Evolutionary conservation across 148 eudicot species (phyloP).

Genomic region (Camellia lanceoleosa): DNA sequence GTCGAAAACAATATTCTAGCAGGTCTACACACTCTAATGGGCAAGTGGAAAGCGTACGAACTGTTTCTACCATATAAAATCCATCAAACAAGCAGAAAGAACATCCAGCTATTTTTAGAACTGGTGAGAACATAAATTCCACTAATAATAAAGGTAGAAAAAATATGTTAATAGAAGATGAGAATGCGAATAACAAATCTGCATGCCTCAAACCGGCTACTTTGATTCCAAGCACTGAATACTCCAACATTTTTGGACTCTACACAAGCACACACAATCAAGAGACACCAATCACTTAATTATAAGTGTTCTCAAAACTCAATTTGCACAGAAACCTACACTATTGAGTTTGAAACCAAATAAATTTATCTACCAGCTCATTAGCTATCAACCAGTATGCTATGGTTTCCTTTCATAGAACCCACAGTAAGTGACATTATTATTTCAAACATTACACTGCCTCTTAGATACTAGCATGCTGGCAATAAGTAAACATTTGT

Average conservation of each 20-base stretch:
- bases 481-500: background rate
- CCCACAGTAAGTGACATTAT: background rate
- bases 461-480: conserved; percentile 4
- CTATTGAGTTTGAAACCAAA: background rate
- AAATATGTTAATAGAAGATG: too few species aligned
- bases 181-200: too few species aligned
- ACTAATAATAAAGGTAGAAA: background rate
- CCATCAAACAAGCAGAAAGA: background rate
- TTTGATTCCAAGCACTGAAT: too few species aligned
- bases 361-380: conserved; percentile 1
- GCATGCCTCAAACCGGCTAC: too few species aligned
- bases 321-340: background rate
- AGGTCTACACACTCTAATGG: too few species aligned
- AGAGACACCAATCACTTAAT: background rate
- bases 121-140: background rate
- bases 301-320: background rate
- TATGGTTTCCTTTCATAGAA: background rate
- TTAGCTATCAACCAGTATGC: background rate
- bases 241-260: too few species aligned
- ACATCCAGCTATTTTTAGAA: background rate
- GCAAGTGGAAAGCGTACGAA: background rate
- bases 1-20: background rate
- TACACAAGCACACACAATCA: background rate
- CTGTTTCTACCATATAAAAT: background rate
- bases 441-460: background rate